phyloP scores from a whole-genome alignment of 345 rosid genomes.

The Erucastrum elatum region DNA sequence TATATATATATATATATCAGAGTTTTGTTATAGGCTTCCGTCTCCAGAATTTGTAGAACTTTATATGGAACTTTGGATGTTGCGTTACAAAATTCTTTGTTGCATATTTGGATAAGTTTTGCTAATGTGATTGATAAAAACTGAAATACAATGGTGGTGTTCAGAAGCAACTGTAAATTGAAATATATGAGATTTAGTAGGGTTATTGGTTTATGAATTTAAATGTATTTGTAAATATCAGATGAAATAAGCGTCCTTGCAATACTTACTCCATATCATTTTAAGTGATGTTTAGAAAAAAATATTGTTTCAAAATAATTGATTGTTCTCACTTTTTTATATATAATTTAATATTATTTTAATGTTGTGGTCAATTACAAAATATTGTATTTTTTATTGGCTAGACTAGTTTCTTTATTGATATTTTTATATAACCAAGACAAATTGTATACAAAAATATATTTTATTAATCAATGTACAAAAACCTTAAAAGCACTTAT shows the following conservation, averaged over 20 bases:
- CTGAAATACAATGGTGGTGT: neutral
- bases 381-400: too few species aligned
- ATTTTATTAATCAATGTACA: too few species aligned
- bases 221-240: neutral
- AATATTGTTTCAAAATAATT: too few species aligned
- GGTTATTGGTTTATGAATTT: neutral
- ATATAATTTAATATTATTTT: too few species aligned
- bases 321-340: too few species aligned
- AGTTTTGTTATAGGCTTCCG: neutral
- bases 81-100: neutral
- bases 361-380: too few species aligned
- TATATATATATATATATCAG: neutral
- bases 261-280: neutral
- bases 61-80: constrained; percentile 8
- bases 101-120: neutral
- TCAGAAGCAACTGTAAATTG: neutral
- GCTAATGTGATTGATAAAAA: neutral
- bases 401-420: too few species aligned
- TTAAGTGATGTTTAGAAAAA: too few species aligned
- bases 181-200: neutral
- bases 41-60: neutral
- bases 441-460: too few species aligned
- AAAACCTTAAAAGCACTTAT: too few species aligned
- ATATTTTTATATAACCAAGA: too few species aligned
- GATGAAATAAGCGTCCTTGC: neutral